Evolutionary conservation across 2,329 filamentous ascomycete species (phyloP).

Genomic region (Fusarium dlaminii): DNA sequence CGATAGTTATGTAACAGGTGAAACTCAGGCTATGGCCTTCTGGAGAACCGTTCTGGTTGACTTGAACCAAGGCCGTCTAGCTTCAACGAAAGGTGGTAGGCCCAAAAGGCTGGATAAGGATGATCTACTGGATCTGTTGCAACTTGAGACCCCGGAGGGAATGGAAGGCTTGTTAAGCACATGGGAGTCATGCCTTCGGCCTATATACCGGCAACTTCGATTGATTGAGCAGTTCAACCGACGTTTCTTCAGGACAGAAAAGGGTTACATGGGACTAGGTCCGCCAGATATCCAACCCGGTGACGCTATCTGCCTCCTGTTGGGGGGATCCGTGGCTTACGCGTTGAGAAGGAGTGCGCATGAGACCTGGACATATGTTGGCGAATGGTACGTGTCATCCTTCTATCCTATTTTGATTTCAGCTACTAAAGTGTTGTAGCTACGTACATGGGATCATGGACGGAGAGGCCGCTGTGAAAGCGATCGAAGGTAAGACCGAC

Average conservation of each 20-base stretch:
- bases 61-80: background rate
- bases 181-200: background rate
- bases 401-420: too few relatives aligned
- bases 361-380: background rate
- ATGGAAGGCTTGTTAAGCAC: background rate
- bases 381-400: background rate
- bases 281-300: background rate
- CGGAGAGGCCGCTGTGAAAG: background rate
- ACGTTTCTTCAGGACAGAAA: background rate
- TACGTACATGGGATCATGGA: background rate
- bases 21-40: background rate
- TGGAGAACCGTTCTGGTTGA: constrained; percentile 7
- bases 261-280: background rate
- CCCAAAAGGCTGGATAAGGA: background rate
- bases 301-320: background rate
- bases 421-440: background rate
- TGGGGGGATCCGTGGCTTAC: background rate
- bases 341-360: background rate
- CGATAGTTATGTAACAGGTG: background rate
- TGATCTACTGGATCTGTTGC: background rate
- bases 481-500: background rate
- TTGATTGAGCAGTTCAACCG: constrained; percentile 9
- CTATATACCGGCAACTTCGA: background rate
- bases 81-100: background rate
- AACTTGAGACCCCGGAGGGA: background rate